phyloP scores from a whole-genome alignment of 164 flowering plant genomes.

The Umbilicus rupestris region DNA sequence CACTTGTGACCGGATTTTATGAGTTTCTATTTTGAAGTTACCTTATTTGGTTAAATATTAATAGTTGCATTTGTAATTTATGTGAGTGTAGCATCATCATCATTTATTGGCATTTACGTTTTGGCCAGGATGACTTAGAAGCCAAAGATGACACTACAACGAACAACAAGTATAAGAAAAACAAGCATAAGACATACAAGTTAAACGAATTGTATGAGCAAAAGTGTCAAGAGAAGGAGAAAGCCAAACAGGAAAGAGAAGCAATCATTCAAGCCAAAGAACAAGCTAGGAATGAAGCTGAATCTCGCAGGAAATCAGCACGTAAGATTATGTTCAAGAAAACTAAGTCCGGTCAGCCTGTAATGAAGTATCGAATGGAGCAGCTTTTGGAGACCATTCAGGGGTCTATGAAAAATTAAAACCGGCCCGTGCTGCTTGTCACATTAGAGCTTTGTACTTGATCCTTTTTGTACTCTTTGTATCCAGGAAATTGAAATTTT shows the following conservation, averaged over 20 bases:
- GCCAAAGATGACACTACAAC: slow-evolving; percentile 11
- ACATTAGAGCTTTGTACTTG: too few species aligned
- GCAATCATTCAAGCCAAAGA: slow-evolving; percentile 46
- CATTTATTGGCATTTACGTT: not conserved
- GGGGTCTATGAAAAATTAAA: slow-evolving; percentile 17
- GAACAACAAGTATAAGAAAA: slow-evolving; percentile 27
- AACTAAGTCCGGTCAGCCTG: slow-evolving; percentile 75
- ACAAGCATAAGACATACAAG: slow-evolving; percentile 19
- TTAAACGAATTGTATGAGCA: slow-evolving; percentile 46
- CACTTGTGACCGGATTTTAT: not conserved
- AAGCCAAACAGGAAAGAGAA: slow-evolving; percentile 61
- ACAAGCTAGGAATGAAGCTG: slow-evolving; percentile 47
- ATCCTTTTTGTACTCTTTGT: too few species aligned
- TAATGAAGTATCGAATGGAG: slow-evolving; percentile 89
- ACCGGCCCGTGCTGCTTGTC: too few species aligned
- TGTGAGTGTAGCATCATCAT: not conserved
- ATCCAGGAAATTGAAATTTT: too few species aligned
- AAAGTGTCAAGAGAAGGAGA: slow-evolving; percentile 56
- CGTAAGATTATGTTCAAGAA: slow-evolving; percentile 66
- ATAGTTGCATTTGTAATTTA: not conserved
- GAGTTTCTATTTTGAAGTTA: not conserved
- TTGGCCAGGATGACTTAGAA: slow-evolving; percentile 27
- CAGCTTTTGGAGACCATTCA: slow-evolving; percentile 56
- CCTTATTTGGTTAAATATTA: not conserved
- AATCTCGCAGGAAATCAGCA: slow-evolving; percentile 42